These are phyloP conservation scores for Phytophthora sansomeana DNA, from an alignment of 352 stramenopile genomes.

Conservation along the genomic window DNA sequence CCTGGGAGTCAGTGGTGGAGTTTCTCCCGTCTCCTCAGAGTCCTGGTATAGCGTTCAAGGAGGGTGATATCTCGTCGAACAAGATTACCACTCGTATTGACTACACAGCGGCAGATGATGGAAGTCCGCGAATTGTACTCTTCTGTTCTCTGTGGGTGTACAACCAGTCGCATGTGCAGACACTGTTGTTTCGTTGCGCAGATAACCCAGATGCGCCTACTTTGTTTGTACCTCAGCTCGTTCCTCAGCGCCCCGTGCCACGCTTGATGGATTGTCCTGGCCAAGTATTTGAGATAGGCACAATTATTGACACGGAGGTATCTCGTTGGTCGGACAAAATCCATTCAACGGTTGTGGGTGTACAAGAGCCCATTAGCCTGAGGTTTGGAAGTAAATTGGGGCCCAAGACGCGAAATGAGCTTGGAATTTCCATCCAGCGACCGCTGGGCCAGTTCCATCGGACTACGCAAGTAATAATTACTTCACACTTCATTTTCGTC, in stretches of 20 bases:
- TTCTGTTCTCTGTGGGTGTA: slow-evolving; percentile 92
- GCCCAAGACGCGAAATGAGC: slow-evolving; percentile 73
- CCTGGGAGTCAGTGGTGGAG: slow-evolving; percentile 74
- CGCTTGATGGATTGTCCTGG: slow-evolving; percentile 85
- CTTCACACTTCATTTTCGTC: slow-evolving; percentile 87
- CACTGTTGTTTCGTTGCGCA: slow-evolving; percentile 75
- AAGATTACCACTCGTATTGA: slow-evolving; percentile 81
- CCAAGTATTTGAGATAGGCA: slow-evolving; percentile 89
- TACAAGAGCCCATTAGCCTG: slow-evolving; percentile 82
- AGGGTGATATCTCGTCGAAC: slow-evolving; percentile 70
- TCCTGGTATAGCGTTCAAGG: slow-evolving; percentile 67
- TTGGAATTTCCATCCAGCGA: slow-evolving; percentile 89
- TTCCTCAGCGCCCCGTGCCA: slow-evolving; percentile 73
- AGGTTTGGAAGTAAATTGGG: slow-evolving; percentile 80
- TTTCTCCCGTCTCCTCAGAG: slow-evolving; percentile 70
- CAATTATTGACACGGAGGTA: slow-evolving; percentile 84
- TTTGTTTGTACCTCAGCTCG: slow-evolving; percentile 69
- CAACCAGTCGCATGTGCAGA: slow-evolving; percentile 89
- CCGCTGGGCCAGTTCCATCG: slow-evolving; percentile 88
- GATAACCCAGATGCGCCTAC: slow-evolving; percentile 55
- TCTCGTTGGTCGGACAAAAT: slow-evolving; percentile 90
- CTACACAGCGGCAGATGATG: slow-evolving; percentile 84
- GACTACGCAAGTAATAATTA: slow-evolving; percentile 88
- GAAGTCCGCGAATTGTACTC: slow-evolving; percentile 83
- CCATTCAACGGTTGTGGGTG: slow-evolving; percentile 84